Base-by-base conservation (phyloP, 2,329 filamentous ascomycete genomes). In the Exophiala oligosperma region DNA sequence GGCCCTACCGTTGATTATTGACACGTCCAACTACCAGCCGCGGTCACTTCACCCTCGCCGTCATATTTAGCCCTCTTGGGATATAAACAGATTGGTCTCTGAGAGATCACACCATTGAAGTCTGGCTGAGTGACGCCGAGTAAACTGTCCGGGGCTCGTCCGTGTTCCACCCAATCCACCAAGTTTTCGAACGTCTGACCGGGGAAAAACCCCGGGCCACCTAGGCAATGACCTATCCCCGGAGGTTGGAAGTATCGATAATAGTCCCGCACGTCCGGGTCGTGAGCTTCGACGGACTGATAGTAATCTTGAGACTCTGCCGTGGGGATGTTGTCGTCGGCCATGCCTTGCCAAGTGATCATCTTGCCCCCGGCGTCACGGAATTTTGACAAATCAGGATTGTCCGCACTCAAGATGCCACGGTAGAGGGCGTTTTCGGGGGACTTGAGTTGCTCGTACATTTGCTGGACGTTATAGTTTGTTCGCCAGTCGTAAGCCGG, bases 271-370 rank as follows among this genome's bases (percentile, higher is more conserved):
- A 51, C 46, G n/a, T 57, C 28, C 23, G 26, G 26, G 17, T 49
- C 47, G 21, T 46, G 29, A 6, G 28, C 21, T 8, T 23, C 21
- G 23, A 49, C 69, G 11, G 12, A 2, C 12, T 29, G 21, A 32
- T 49, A 49, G 17, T 49, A 49, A 26, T 3, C 17, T 8, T 12
- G 23, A 3, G 47, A 49, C 3, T 9, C 23, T 3, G 26, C 29
- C 1, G 26, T 17, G 3, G 47, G 32, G 48, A 29, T 50, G 49
- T 43, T 46, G 49, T 43, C 60, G 53, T 37, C 64, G 66, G 60
- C 62, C 4, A 74, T 59, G 1, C 76, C 77, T 53, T 79, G 77
- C 70, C 72, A 78, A 1, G 69, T 72, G 17, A 79, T 70, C 66
- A 79, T 70, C 60, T 78, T 79, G 1, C 55, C 55, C 5, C 55